phyloP scores from a whole-genome alignment of 306 rosid genomes.

The Vigna nakashimae region DNA sequence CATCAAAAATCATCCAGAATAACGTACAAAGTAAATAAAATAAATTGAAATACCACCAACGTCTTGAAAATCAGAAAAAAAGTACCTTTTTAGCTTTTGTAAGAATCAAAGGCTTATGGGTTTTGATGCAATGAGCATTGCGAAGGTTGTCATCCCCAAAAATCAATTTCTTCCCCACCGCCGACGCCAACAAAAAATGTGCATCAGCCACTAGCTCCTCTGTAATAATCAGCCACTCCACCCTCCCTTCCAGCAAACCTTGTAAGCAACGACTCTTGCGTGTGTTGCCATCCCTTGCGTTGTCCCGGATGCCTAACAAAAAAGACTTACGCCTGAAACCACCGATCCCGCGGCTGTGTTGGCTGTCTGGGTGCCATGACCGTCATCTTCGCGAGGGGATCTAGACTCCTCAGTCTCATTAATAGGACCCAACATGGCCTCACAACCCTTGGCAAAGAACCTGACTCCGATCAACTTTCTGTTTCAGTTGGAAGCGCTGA shows the following conservation, averaged over 20 bases:
- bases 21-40: no score
- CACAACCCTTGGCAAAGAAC: conserved; percentile 71
- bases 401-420: conserved; percentile 66
- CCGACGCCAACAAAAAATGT: conserved; percentile 75
- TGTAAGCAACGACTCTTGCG: conserved; percentile 80
- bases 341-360: conserved; percentile 80
- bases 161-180: conserved; percentile 63
- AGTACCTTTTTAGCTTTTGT: no score
- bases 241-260: conserved; percentile 93
- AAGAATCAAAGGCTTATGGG: no score
- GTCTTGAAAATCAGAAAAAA: no score
- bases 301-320: conserved; percentile 76
- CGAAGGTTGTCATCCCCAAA: no score
- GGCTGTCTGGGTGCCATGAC: conserved; percentile 94
- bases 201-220: conserved; percentile 95
- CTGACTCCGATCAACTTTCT: conserved; percentile 82
- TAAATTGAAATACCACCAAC: no score
- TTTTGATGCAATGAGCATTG: no score
- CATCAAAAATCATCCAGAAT: no score
- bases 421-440: conserved; percentile 81
- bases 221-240: conserved; percentile 62
- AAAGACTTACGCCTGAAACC: conserved; percentile 57
- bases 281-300: conserved; percentile 95
- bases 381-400: conserved; percentile 90
- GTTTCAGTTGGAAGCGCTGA: conserved; percentile 65